phyloP scores from a whole-genome alignment of 2,329 filamentous ascomycete species.

The Claviceps humidiphila region DNA sequence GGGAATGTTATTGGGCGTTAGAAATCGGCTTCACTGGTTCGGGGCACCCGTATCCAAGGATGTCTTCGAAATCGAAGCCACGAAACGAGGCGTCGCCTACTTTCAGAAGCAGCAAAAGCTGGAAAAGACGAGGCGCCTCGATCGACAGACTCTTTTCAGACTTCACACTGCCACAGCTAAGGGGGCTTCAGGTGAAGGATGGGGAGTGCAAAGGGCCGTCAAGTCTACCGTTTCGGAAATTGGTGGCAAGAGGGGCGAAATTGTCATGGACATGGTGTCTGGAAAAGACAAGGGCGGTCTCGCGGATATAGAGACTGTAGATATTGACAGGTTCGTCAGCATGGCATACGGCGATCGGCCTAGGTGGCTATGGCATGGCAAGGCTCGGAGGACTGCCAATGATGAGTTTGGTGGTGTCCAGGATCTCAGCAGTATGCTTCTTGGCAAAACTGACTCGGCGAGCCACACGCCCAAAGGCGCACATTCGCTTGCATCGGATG shows the following conservation, averaged over 20 bases:
- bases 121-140: conserved; percentile 62
- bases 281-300: conserved; percentile 80
- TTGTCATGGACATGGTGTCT: conserved; percentile 89
- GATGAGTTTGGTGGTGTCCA: conserved; percentile 30
- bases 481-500: conserved; percentile 39
- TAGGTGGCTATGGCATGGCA: conserved; percentile 94
- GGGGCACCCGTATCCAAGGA: conserved; percentile 81
- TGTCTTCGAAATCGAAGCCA: conserved; percentile 71
- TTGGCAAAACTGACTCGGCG: conserved; percentile 39
- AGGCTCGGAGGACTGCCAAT: conserved; percentile 52
- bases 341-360: conserved; percentile 68
- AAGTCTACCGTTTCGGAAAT: conserved; percentile 92
- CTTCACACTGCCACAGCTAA: conserved; percentile 80
- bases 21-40: conserved; percentile 75
- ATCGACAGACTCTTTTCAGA: conserved; percentile 68
- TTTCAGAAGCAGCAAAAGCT: conserved; percentile 88
- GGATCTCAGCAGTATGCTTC: conserved; percentile 33
- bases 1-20: conserved; percentile 76
- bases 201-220: conserved; percentile 85
- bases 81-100: conserved; percentile 70
- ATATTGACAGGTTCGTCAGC: conserved; percentile 71
- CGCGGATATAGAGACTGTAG: conserved; percentile 81
- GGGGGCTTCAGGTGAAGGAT: conserved; percentile 75
- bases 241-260: conserved; percentile 83
- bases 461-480: conserved; percentile 32